Evolutionary conservation across 768 basidiomycete species (phyloP).

Genomic region (Panellus pusillus): DNA sequence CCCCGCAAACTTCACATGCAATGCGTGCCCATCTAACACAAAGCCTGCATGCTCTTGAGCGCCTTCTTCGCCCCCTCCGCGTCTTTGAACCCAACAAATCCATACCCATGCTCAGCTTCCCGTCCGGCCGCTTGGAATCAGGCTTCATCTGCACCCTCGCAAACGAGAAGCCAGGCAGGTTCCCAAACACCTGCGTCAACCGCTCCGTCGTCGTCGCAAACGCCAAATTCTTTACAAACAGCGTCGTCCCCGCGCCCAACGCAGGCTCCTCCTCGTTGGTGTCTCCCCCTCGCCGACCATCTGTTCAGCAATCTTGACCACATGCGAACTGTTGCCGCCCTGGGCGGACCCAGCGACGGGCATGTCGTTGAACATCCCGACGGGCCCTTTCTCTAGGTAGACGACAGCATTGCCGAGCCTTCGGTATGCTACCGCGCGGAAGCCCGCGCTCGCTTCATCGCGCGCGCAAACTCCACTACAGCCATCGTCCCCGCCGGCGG

Average conservation of each 20-base stretch:
- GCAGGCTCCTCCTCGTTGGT: constrained; percentile 36
- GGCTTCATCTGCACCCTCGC: constrained; percentile 91
- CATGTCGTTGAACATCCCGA: constrained; percentile 72
- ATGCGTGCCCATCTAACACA: constrained; percentile 81
- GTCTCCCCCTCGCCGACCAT: constrained; percentile 27
- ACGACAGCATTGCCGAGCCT: constrained; percentile 87
- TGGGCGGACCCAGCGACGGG: constrained; percentile 23
- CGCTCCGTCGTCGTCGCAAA: constrained; percentile 85
- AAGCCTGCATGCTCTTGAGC: constrained; percentile 73
- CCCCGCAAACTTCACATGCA: constrained; percentile 85
- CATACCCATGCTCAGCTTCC: constrained; percentile 89
- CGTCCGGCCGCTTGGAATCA: constrained; percentile 71
- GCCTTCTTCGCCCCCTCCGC: constrained; percentile 72
- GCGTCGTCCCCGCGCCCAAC: constrained; percentile 70
- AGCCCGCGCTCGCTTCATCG: constrained; percentile 72
- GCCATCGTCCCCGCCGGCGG: constrained; percentile 94
- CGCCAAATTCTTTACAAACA: constrained; percentile 94
- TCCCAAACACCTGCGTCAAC: constrained; percentile 65
- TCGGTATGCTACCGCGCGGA: constrained; percentile 82
- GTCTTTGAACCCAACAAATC: constrained; percentile 89
- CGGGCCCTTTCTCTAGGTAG: constrained; percentile 91
- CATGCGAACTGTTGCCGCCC: constrained; percentile 13
- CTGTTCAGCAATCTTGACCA: constrained; percentile 74
- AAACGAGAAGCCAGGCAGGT: constrained; percentile 80
- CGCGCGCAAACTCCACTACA: constrained; percentile 78